Evolutionary conservation across 257 asterid genomes (phyloP), one percentile per base, ranked within the genome.

Genomic region (Oldenlandia corymbosa): DNA sequence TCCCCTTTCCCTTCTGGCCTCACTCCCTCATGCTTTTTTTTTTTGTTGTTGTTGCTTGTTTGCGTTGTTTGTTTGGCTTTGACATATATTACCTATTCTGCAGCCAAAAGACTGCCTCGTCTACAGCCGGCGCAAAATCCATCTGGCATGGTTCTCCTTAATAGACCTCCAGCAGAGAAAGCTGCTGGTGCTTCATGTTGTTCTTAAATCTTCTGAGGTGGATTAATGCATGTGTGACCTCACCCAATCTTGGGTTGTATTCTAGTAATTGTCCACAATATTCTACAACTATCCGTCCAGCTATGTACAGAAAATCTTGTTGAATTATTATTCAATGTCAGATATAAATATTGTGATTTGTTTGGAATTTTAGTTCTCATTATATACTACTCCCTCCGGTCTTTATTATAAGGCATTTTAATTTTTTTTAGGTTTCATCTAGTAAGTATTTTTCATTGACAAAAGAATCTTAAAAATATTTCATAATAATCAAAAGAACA

Each of bases 41-140:
- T 24, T 18, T 62, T 42, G 5, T 34, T 34, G 39, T 34, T 34
- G 39, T 34, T 34, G 39, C 39, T 9, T 34, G 39, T 3, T 34
- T 4, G 43, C 23, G 21, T 11, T 46, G 8, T 47, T 49, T 54
- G 5, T 10, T 39, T 47, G 16, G 65, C 51, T 32, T 30, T 59
- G 23, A 54, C 39, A 5, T 13, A n/a, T 56, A 23, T 56, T 37
- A 28, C 11, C 23, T 10, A 51, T 54, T 60, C 36, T 80, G 62
- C 96, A 88, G 94, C 96, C 3, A 83, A 85, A 82, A 82, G 86
- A 80, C 67, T 88, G 76, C 94, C 96, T 21, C 91, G 94, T 64
- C 68, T 88, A 71, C 96, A 85, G 75, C 89, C 84, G 31, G 86
- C 86, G 49, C 72, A 85, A 63, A 88, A 85, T 73, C 94, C 94